These are phyloP conservation scores for Ustilago shanxiensis DNA, from an alignment of 1,284 basidiomycete genomes.

Conservation along the genomic window DNA sequence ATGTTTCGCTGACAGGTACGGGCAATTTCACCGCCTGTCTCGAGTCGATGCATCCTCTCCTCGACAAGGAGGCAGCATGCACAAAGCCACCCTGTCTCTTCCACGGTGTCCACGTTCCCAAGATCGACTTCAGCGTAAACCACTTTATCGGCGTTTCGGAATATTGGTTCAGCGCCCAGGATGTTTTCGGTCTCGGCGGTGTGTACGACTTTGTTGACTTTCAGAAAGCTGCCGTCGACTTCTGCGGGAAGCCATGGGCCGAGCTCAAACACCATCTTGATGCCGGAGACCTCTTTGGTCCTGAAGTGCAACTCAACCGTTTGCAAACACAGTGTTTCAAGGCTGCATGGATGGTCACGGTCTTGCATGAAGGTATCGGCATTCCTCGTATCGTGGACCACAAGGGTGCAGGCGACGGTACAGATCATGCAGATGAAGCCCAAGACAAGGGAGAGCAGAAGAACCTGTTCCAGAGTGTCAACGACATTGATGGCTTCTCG, in stretches of 20 bases:
- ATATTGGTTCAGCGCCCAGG: conserved; percentile 99
- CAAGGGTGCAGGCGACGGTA: conserved; percentile 59
- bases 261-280: conserved; percentile 77
- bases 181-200: conserved; percentile 93
- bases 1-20: conserved; percentile 75
- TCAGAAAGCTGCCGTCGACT: conserved; percentile 88
- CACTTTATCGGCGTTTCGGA: conserved; percentile 98
- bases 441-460: conserved; percentile 62
- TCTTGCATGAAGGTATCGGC: conserved; percentile 94
- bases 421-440: conserved; percentile 59
- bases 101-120: conserved; percentile 90
- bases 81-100: conserved; percentile 90
- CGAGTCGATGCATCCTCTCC: conserved; percentile 78
- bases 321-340: conserved; percentile 99
- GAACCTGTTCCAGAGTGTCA: conserved; percentile 86
- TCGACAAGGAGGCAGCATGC: conserved; percentile 89
- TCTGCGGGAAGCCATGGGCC: conserved; percentile 85
- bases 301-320: conserved; percentile 80
- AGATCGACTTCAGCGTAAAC: conserved; percentile 83
- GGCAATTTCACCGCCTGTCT: conserved; percentile 92
- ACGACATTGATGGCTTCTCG: conserved; percentile 89
- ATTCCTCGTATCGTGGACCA: conserved; percentile 89
- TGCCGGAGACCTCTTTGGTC: conserved; percentile 74
- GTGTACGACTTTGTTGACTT: conserved; percentile 96
- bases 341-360: conserved; percentile 96